phyloP scores from a whole-genome alignment of 164 flowering plant species.

The Warburgia ugandensis region DNA sequence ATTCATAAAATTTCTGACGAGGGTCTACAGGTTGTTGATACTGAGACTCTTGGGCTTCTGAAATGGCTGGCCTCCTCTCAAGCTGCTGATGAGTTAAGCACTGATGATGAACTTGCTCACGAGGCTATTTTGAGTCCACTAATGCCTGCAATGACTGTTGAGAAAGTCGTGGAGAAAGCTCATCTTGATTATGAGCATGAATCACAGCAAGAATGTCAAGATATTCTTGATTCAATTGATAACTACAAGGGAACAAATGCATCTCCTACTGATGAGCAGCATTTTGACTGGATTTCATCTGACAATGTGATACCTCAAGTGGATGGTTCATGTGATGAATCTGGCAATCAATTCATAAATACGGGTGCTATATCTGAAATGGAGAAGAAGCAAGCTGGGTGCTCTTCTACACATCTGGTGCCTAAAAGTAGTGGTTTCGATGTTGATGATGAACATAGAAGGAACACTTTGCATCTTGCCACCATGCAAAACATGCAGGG shows the following conservation, averaged over 20 bases:
- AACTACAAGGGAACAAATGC: slow-evolving; percentile 24
- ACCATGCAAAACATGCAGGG: slow-evolving; percentile 15
- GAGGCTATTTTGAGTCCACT: slow-evolving; percentile 69
- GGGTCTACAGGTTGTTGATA: slow-evolving; percentile 44
- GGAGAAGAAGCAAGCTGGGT: slow-evolving; percentile 14
- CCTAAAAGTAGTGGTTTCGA: slow-evolving; percentile 10
- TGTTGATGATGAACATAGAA: slow-evolving; percentile 15
- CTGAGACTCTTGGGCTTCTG: slow-evolving; percentile 61
- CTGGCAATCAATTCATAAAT: slow-evolving; percentile 27
- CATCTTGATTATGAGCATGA: slow-evolving; percentile 61
- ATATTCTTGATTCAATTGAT: slow-evolving; percentile 86
- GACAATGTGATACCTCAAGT: slow-evolving; percentile 42
- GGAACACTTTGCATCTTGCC: slow-evolving; percentile 44
- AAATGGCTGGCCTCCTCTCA: slow-evolving; percentile 96
- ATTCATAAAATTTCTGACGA: background rate
- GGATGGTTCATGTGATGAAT: slow-evolving; percentile 58
- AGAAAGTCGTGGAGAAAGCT: slow-evolving; percentile 72
- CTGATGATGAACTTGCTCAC: slow-evolving; percentile 77
- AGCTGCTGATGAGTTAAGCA: slow-evolving; percentile 73
- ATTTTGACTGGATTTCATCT: slow-evolving; percentile 13
- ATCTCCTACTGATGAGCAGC: slow-evolving; percentile 9
- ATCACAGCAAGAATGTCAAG: slow-evolving; percentile 93
- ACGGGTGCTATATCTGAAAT: slow-evolving; percentile 21
- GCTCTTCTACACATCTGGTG: slow-evolving; percentile 16
- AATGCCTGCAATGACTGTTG: slow-evolving; percentile 47